Base-by-base conservation (phyloP, 306 rosid species). In the Notholithocarpus densiflorus region DNA sequence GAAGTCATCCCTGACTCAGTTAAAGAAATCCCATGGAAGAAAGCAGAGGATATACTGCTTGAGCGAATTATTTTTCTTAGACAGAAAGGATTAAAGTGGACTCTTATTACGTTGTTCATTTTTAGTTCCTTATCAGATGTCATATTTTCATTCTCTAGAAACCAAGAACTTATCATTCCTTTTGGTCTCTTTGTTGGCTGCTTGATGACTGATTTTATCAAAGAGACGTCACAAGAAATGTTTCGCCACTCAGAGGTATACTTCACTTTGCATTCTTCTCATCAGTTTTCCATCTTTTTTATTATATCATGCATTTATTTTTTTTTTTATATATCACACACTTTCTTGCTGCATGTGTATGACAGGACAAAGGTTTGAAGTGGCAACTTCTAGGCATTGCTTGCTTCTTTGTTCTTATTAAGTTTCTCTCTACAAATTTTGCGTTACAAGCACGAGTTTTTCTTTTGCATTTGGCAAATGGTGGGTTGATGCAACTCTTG, bases 111-210 rank as follows among this genome's bases (percentile, higher is more conserved):
- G 26, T 66, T 79, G 14, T 45, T 75, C 27, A 20, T 56, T 64
- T 13, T 71, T 23, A 74, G 89, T 80, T 76, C 70, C 19, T 64
- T 74, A 51, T 76, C 88, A 2, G 88, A 88, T 84, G 19, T 79
- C 56, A 40, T 81, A 45, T 75, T 79, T 79, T 81, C 88, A 24
- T 45, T 81, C 48, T 71, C 86, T 31, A 70, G 85, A 66, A 83
- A 84, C 59, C 82, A 75, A 45, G 91, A 86, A 74, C 65, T 81
- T 60, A 26, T 84, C 24, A 79, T 86, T 23, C 89, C 91, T 4
- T n/a, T 83, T 56, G 91, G 91, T 21, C 88, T 88, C 5, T 77
- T 88, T 52, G 73, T 74, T 37, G 89, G 89, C 72, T 82, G 79
- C 77, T 79, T 88, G 32, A 24, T 74, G 13, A 76, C 86, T 12